Base-by-base conservation (phyloP, 441 rosid genomes). In the Arabidopsis lyrata region DNA sequence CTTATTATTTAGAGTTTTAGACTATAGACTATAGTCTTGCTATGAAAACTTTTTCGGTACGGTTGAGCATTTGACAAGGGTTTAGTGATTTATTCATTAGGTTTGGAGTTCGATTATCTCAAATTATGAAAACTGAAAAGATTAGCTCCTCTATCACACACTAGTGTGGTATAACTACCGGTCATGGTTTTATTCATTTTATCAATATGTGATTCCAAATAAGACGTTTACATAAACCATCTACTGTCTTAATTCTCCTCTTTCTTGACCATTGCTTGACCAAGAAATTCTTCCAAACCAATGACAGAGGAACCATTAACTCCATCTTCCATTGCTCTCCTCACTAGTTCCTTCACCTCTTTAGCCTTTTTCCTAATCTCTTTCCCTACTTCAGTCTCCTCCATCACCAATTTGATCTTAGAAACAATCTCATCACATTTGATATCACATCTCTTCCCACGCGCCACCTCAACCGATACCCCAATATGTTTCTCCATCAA, bases 381-480 rank as follows among this genome's bases (percentile, higher is more conserved):
- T 71, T 44, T 57, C 56, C 90, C 86, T 41, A 78, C 82, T 66
- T 52, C 76, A 1, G 78, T 82, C 36, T 83, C 85, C 34, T 73
- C 73, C 91, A 78, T 86, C 63, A 81, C 90, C 84, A 73, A 3
- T 12, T 79, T 84, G 47, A 89, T 85, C 79, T 85, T 87, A 8
- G 42, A 71, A 58, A 64, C 82, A 29, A 91, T 66, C 20, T 74
- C 83, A 58, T 85, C 83, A 11, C 74, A 64, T 62, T 54, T 80
- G 8, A 91, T 81, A 41, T 78, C 83, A 71, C 94, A 61, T 5
- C 52, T 77, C 86, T 83, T 87, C 64, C 97, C 95, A 65, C 92
- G 80, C 3, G 87, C 95, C 49, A 85, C 83, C 72, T 91, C 97
- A 31, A 86, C 83, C 68, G 88, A 87, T 2, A 86, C 87, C 10